Base-by-base conservation (phyloP, 805 yeast genomes). In the Candida succiphila region DNA sequence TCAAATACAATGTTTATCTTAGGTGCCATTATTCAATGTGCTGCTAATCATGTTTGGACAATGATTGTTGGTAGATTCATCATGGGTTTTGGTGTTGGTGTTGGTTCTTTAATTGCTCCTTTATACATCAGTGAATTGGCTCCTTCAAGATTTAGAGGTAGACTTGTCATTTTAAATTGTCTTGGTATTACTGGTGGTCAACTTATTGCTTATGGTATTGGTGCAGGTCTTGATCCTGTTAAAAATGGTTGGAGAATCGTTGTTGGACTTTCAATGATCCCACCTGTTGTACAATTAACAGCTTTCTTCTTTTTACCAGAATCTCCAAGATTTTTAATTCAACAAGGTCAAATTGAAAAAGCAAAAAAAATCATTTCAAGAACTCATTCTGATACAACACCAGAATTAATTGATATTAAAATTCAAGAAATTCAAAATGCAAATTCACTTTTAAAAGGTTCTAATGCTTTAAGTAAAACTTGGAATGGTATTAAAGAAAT, bases 61-160 rank as follows among this genome's bases (percentile, higher is more conserved):
- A 89, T 89, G 97, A 78, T 85, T 41, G 77, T 63, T 12, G 98
- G 97, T 29, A 72, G 97, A 54, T 79, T 92, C 43, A 65, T 89
- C 31, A 83, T 92, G 80, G 98, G 98, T 14, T 83, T 84, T 57
- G 97, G 96, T 46, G 96, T 89, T 19, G 98, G 98, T 45, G 71
- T 84, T 35, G 97, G 96, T 1, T 87, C 96, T 3, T 64, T 89
- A 34, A 80, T 86, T 36, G 86, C 97, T n/a, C 98, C 98, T 1
- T 65, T 89, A 37, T 88, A 87, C 67, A 82, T 89, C 40, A 68
- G 86, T 36, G 98, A 89, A 57, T 71, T 88, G 54, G 95, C 96
- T 3, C 97, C 98, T 20, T 73, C 92, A 13, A 74, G 78, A 54
- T 85, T 84, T 54, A 73, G 98, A 54, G 97, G 97, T 36, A 69